Percentiles rank a stretch among this genome's conserved stretches.
Conservation (phyloP, 345 rosid genomes). For the Bruguiera gymnorhiza region DNA sequence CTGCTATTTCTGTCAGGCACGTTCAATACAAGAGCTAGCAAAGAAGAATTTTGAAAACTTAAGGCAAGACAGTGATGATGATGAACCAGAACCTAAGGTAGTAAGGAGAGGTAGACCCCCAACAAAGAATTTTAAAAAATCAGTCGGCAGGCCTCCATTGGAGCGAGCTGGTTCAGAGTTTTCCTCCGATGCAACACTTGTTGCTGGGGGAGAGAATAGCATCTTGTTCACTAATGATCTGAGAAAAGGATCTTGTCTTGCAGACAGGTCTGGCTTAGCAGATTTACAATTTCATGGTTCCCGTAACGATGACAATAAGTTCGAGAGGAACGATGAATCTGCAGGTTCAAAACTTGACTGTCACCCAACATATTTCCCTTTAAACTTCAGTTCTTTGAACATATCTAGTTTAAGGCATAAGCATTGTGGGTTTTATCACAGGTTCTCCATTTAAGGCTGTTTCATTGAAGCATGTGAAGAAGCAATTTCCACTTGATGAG, state of each 20-base stretch:
- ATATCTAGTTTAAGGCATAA: constrained; percentile 5
- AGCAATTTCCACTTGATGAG: constrained; percentile 19
- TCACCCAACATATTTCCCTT: too few relatives aligned
- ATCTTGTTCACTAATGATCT: constrained; percentile 10
- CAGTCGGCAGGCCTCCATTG: constrained; percentile 14
- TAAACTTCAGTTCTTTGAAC: neutral
- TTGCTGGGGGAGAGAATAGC: constrained; percentile 14
- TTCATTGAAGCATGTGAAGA: constrained; percentile 18
- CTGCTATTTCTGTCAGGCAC: constrained; percentile 13
- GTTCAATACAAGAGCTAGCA: constrained; percentile 31
- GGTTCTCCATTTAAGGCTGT: constrained; percentile 17
- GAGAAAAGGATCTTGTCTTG: constrained; percentile 14
- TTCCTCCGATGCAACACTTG: constrained; percentile 21
- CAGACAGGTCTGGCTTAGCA: constrained; percentile 32
- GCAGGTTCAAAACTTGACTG: constrained; percentile 16
- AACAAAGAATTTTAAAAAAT: constrained; percentile 24
- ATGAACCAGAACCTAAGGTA: constrained; percentile 21
- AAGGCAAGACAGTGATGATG: constrained; percentile 29
- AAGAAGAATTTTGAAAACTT: constrained; percentile 29
- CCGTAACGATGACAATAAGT: constrained; percentile 40
- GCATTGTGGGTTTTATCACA: constrained; percentile 10
- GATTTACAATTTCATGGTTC: constrained; percentile 36
- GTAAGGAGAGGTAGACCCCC: constrained; percentile 35
- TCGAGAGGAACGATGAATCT: constrained; percentile 26
- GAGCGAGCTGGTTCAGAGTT: constrained; percentile 21